Percentiles rank a stretch among this genome's conserved stretches.
These are phyloP conservation scores for Boletellus sp. DNA, from an alignment of 1,284 basidiomycete species.

Conservation along the genomic window DNA sequence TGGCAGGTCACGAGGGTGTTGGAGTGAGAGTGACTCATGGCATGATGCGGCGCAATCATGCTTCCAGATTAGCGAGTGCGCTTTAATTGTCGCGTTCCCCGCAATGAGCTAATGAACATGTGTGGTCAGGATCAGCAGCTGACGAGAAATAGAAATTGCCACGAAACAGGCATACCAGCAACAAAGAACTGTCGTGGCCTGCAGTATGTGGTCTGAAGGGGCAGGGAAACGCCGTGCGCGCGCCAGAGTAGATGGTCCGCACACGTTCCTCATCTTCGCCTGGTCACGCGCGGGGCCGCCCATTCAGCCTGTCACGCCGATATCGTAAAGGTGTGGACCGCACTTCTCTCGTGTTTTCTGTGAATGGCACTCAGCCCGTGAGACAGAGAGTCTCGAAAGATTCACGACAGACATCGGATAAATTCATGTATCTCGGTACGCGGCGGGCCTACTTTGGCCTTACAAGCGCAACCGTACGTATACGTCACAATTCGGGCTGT, in stretches of 20 bases:
- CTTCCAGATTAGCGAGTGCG: conserved; percentile 12
- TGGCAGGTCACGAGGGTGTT: conserved; percentile 11
- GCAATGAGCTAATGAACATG: conserved; percentile 24
- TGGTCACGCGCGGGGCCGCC: conserved; percentile 7
- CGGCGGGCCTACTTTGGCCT: not conserved
- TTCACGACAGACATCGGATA: conserved; percentile 4
- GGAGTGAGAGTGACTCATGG: conserved; percentile 1
- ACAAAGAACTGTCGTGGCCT: conserved; percentile 1
- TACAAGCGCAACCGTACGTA: not conserved
- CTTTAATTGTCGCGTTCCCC: conserved; percentile 25
- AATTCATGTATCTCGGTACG: conserved; percentile 13
- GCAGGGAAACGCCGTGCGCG: not conserved
- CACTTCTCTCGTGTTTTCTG: conserved; percentile 1
- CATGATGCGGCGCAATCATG: conserved; percentile 15
- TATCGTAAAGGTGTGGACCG: conserved; percentile 8
- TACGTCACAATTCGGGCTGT: conserved; percentile 4
- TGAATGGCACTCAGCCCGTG: conserved; percentile 8
- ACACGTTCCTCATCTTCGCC: conserved; percentile 6
- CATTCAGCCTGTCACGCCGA: conserved; percentile 7
- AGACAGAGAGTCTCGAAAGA: conserved; percentile 5
- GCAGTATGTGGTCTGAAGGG: not conserved
- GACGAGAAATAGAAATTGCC: not conserved
- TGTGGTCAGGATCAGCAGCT: conserved; percentile 13
- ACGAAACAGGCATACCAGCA: not conserved
- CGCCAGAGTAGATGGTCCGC: conserved; percentile 4